phyloP scores from a whole-genome alignment of 2,329 filamentous ascomycete genomes.

The Sarocladiaceae sp. region DNA sequence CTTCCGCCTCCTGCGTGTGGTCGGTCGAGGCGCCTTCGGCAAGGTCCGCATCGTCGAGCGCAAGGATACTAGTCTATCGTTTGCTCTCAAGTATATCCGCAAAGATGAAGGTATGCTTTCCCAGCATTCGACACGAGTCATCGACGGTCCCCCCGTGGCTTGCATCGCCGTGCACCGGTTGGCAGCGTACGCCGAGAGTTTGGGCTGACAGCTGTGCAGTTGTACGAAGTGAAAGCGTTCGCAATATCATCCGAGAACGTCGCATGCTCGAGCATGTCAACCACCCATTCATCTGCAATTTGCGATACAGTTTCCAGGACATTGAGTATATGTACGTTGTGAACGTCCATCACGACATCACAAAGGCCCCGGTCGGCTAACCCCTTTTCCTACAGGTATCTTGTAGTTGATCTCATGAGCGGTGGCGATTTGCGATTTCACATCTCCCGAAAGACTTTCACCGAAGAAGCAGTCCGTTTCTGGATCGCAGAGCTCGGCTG shows the following conservation, averaged over 20 bases:
- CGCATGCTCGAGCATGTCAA: slow-evolving; percentile 98
- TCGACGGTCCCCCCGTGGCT: neutral
- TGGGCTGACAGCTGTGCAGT: slow-evolving; percentile 49
- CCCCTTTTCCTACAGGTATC: slow-evolving; percentile 63
- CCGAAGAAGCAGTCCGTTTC: slow-evolving; percentile 92
- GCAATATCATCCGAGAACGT: slow-evolving; percentile 95
- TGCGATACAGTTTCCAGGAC: slow-evolving; percentile 98
- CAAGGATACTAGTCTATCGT: slow-evolving; percentile 90
- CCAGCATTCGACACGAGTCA: neutral
- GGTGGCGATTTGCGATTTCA: slow-evolving; percentile 96
- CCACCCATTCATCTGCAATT: slow-evolving; percentile 95
- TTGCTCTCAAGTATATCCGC: slow-evolving; percentile 95
- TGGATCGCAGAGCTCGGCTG: slow-evolving; percentile 96
- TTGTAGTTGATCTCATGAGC: slow-evolving; percentile 97
- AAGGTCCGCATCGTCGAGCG: slow-evolving; percentile 98
- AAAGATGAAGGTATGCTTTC: slow-evolving; percentile 83
- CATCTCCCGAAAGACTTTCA: slow-evolving; percentile 96
- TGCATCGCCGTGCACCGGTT: neutral
- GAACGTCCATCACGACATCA: neutral
- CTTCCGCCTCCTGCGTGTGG: slow-evolving; percentile 90
- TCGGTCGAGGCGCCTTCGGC: slow-evolving; percentile 96
- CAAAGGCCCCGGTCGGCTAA: neutral
- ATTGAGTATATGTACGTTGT: slow-evolving; percentile 90
- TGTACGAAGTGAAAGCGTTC: slow-evolving; percentile 93
- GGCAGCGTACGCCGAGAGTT: neutral